A percentile compares a stretch with the other conserved stretches of the same genome.
Conservation (phyloP, 2,329 filamentous ascomycete species). For the Alternaria rosae region DNA sequence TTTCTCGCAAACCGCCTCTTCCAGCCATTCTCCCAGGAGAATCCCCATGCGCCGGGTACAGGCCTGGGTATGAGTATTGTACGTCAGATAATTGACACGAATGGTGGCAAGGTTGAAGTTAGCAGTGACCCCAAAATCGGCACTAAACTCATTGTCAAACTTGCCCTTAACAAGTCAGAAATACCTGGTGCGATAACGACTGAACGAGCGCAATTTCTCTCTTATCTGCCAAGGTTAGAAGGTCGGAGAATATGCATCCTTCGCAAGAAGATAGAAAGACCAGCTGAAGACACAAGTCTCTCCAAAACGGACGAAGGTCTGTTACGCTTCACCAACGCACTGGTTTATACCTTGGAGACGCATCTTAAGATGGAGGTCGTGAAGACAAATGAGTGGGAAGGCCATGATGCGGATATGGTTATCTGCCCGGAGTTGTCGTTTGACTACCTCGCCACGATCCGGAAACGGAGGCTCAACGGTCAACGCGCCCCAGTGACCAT, state of each 20-base stretch:
- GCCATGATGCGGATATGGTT: slow-evolving; percentile 36
- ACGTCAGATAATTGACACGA: slow-evolving; percentile 36
- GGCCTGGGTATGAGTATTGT: slow-evolving; percentile 43
- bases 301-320: slow-evolving; percentile 24
- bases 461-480: slow-evolving; percentile 11
- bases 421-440: slow-evolving; percentile 45
- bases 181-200: background rate
- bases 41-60: slow-evolving; percentile 29
- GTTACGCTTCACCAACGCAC: slow-evolving; percentile 28
- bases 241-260: slow-evolving; percentile 39
- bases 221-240: slow-evolving; percentile 26
- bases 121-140: slow-evolving; percentile 28
- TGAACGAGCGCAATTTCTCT: slow-evolving; percentile 21
- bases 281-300: background rate
- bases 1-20: slow-evolving; percentile 45
- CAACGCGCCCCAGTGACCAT: slow-evolving; percentile 34
- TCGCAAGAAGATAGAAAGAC: slow-evolving; percentile 6
- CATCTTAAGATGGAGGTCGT: slow-evolving; percentile 39
- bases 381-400: slow-evolving; percentile 33
- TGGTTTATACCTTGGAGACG: slow-evolving; percentile 30
- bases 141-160: slow-evolving; percentile 28
- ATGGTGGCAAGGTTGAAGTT: slow-evolving; percentile 40
- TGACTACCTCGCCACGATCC: slow-evolving; percentile 39
- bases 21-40: slow-evolving; percentile 47
- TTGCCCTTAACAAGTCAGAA: slow-evolving; percentile 22